A percentile compares a stretch with the other conserved stretches of the same genome.
phyloP scores from a whole-genome alignment of 2,329 filamentous ascomycete genomes.

The Arthrobotrys sphaeroides region DNA sequence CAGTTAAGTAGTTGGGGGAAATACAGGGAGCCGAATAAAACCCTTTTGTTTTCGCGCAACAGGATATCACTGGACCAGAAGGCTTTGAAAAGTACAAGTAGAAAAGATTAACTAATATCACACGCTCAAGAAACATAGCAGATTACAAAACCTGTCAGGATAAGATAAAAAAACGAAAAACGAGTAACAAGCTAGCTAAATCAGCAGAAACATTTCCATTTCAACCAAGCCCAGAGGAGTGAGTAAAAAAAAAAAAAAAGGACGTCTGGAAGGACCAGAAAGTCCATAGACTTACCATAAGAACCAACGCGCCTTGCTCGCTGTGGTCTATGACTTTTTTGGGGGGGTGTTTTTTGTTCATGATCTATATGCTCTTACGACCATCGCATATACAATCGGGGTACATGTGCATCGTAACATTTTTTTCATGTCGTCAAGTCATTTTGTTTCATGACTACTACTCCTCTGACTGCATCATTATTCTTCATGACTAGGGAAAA shows the following conservation, averaged over 20 bases:
- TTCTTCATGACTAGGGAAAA: not conserved
- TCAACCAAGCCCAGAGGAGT: conserved; percentile 5
- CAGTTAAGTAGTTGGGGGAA: too few relatives aligned
- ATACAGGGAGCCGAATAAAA: conserved; percentile 18
- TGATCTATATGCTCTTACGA: conserved; percentile 40
- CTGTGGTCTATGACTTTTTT: conserved; percentile 22
- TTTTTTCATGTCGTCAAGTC: conserved; percentile 10
- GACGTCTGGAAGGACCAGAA: not conserved
- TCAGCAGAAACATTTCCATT: not conserved
- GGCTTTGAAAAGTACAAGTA: conserved; percentile 4
- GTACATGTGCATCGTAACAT: conserved; percentile 30
- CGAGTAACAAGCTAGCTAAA: conserved; percentile 15
- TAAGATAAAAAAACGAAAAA: not conserved
- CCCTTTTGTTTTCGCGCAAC: conserved; percentile 1
- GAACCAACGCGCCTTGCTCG: conserved; percentile 14
- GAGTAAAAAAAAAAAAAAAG: not conserved
- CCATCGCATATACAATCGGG: not conserved
- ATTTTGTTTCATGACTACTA: conserved; percentile 14
- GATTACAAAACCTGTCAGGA: not conserved
- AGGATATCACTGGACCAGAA: conserved; percentile 37
- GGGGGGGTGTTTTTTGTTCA: too few relatives aligned
- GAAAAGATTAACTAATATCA: conserved; percentile 6
- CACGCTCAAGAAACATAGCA: conserved; percentile 42
- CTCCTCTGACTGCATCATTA: not conserved
- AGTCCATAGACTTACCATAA: conserved; percentile 30